Evolutionary conservation across 768 basidiomycete genomes (phyloP), one percentile per base, ranked within the genome.

Genomic region (Amanita phalloides): DNA sequence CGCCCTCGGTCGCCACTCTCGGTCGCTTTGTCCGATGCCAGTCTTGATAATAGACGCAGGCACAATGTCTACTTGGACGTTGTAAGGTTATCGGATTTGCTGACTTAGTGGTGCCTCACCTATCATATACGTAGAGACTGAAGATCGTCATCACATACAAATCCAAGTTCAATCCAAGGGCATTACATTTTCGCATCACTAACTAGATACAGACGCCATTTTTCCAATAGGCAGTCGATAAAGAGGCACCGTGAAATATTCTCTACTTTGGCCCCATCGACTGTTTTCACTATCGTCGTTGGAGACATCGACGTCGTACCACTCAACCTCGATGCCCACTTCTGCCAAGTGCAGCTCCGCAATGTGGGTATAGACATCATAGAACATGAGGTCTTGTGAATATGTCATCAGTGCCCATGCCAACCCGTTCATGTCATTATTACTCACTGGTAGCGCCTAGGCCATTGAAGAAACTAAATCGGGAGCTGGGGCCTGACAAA

Each of bases 401-500:
- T 43, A 32, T 55, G 45, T 53, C 25, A 54, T 42, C 55, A 14
- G 33, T 13, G 13, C 30, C 4, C 13, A 30, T 7, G 13, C 7
- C 3, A 32, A 58, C 50, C 35, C 42, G 20, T 5, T 33, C 14
- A 11, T 21, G 35, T 13, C 28, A n/a, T 20, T 21, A n/a, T 20
- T 21, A 69, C 84, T 64, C 61, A 87, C 90, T 92, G 6, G 92
- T 97, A 28, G 94, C 95, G 13, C 90, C 96, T 7, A 99, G 77
- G 10, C 96, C 96, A 61, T 99, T 91, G 76, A 98, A 99, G 68
- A 98, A 99, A 54, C 91, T 86, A 63, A 94, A 89, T 13, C 81
- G 73, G n/a, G 86, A 84, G 11, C 81, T 72, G n/a, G 81, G 76
- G 11, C 82, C 81, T 20, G 75, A 73, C 13, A 97, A 71, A 4